A percentile compares a stretch with the other conserved stretches of the same genome.
Conservation (phyloP, 2,329 filamentous ascomycete species). For the Sarocladium oryzae region DNA sequence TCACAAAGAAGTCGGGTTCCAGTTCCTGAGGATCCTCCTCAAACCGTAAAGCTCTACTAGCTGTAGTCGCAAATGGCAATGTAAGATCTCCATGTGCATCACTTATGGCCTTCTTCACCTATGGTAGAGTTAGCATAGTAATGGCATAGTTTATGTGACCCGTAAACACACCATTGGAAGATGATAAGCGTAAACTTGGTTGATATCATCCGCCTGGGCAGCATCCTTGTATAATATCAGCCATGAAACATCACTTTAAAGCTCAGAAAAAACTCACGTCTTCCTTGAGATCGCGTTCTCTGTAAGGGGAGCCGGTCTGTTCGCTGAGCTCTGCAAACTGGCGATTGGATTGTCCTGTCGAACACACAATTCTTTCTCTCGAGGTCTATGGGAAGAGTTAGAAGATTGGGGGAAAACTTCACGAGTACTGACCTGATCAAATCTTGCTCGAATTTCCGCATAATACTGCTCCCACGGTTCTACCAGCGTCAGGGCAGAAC, state of each 20-base stretch:
- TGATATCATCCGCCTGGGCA: not conserved
- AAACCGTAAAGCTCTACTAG: not conserved
- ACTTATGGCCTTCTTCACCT: slow-evolving; percentile 1
- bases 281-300: not conserved
- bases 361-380: not conserved
- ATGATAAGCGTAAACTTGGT: slow-evolving; percentile 1
- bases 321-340: not conserved
- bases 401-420: not conserved
- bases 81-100: not conserved
- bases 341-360: not conserved
- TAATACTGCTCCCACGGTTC: slow-evolving; percentile 5
- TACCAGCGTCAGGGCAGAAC: not conserved
- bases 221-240: not conserved
- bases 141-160: not conserved
- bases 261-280: not conserved
- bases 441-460: not conserved
- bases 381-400: not conserved
- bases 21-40: slow-evolving; percentile 2
- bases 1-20: not conserved
- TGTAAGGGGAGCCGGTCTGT: not conserved
- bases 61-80: slow-evolving; percentile 4
- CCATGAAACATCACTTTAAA: not conserved
- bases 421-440: not conserved
- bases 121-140: not conserved
- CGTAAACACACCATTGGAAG: slow-evolving; percentile 1